Evolutionary conservation across 306 rosid species (phyloP), one percentile per base, ranked within the genome.

Genomic region (Neltuma alba): DNA sequence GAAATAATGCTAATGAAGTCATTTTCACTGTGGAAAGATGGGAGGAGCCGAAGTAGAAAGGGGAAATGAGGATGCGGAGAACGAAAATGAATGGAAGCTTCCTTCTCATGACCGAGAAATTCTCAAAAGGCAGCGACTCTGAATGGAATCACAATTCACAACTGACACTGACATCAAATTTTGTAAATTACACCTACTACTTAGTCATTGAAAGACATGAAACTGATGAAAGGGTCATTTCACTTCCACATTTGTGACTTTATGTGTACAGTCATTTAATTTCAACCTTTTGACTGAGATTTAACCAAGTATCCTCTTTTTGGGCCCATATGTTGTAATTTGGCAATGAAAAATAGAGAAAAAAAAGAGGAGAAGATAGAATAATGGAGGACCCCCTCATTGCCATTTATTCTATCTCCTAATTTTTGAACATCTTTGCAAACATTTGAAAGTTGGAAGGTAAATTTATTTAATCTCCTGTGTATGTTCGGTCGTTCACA

Each of bases 41-140:
- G 72, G 33, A 81, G 78, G 57, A 67, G 73, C n/a, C 38, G 81
- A 74, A 6, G 80, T 74, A 33, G 83, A 74, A 78, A 62, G 77
- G 13, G 34, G 12, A 2, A 77, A 31, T 28, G n/a, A 70, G 10
- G 63, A 69, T 23, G 58, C 36, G 38, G 25, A 21, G 54, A 54
- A 74, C 10, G 80, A 77, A 54, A 27, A 57, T 80, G 73, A 47
- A 15, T 1, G 81, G 81, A 82, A 70, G 69, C 15, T 63, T 79
- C 79, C 6, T 37, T 28, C 75, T 5, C 41, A 41, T 15, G 65
- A 18, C 76, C 11, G 0, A 3, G 76, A 82, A 75, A 48, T 33
- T 69, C 74, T 58, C 5, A 34, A 77, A 30, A 73, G 69, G 69
- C 76, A 64, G 7, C 52, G 21, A 41, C 47, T 25, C 21, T 60